These are phyloP conservation scores for Plenodomus biglobosus DNA, from an alignment of 2,329 filamentous ascomycete species.

Conservation along the genomic window DNA sequence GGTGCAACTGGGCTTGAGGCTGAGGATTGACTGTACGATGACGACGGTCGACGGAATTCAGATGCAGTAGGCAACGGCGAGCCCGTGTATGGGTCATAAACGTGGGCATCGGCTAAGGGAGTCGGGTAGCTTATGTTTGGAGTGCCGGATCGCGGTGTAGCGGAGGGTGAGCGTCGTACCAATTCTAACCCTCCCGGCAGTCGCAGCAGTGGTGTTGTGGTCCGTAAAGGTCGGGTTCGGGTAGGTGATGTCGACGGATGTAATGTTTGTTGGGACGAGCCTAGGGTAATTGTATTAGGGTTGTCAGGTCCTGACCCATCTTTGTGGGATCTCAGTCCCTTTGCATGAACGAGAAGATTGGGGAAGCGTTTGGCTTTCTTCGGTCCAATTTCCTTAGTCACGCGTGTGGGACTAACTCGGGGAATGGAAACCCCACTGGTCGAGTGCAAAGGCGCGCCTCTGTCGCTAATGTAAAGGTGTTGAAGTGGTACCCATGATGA, in stretches of 20 bases:
- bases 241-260: neutral
- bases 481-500: slow-evolving; percentile 19
- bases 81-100: slow-evolving; percentile 1
- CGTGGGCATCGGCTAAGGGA: slow-evolving; percentile 2
- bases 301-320: neutral
- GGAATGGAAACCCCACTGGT: neutral
- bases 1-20: slow-evolving; percentile 8
- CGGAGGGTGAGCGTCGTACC: slow-evolving; percentile 18
- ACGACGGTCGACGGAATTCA: slow-evolving; percentile 10
- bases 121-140: slow-evolving; percentile 4
- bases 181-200: slow-evolving; percentile 28
- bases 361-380: neutral
- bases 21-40: slow-evolving; percentile 13
- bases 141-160: slow-evolving; percentile 6
- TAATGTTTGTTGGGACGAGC: neutral
- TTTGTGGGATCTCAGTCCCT: neutral
- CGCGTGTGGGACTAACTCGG: neutral
- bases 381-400: neutral
- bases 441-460: neutral
- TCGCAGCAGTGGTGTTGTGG: slow-evolving; percentile 18
- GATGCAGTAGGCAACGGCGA: slow-evolving; percentile 7
- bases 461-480: slow-evolving; percentile 7
- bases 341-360: neutral
- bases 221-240: neutral
- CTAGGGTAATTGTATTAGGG: neutral